Evolutionary conservation across 768 basidiomycete species (phyloP).

Genomic region (Favolaschia claudopus): DNA sequence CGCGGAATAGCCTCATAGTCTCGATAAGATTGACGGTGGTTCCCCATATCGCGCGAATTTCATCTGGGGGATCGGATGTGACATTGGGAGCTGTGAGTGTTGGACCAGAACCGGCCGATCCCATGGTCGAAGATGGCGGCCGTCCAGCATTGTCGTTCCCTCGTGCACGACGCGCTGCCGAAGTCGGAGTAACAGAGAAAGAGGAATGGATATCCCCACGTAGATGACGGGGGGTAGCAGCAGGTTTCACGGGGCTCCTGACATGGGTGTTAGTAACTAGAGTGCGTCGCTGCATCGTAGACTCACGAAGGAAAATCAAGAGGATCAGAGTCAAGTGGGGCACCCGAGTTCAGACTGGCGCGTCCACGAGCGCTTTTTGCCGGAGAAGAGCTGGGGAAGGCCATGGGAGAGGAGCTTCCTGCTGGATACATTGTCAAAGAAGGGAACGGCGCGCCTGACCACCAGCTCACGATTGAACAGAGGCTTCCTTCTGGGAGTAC

Average conservation of each 20-base stretch:
- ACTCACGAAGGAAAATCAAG: conserved; percentile 76
- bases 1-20: conserved; percentile 89
- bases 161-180: conserved; percentile 48
- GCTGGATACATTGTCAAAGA: conserved; percentile 39
- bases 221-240: conserved; percentile 75
- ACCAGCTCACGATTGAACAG: conserved; percentile 56
- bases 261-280: neutral
- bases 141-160: conserved; percentile 10
- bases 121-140: conserved; percentile 22
- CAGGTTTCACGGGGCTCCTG: conserved; percentile 60
- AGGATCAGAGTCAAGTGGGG: conserved; percentile 65
- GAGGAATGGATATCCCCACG: conserved; percentile 94
- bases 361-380: conserved; percentile 53
- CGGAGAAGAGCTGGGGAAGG: conserved; percentile 71
- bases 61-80: conserved; percentile 78
- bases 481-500: conserved; percentile 63
- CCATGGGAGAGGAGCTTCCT: conserved; percentile 69
- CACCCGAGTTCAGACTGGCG: conserved; percentile 41
- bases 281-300: neutral
- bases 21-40: conserved; percentile 93
- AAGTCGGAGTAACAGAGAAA: conserved; percentile 60
- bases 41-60: conserved; percentile 95
- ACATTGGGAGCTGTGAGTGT: conserved; percentile 67
- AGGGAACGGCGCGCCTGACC: conserved; percentile 2
- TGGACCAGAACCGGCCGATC: conserved; percentile 32